These are phyloP conservation scores for Vigna unguiculata DNA, from an alignment of 306 rosid genomes.

Conservation along the genomic window DNA sequence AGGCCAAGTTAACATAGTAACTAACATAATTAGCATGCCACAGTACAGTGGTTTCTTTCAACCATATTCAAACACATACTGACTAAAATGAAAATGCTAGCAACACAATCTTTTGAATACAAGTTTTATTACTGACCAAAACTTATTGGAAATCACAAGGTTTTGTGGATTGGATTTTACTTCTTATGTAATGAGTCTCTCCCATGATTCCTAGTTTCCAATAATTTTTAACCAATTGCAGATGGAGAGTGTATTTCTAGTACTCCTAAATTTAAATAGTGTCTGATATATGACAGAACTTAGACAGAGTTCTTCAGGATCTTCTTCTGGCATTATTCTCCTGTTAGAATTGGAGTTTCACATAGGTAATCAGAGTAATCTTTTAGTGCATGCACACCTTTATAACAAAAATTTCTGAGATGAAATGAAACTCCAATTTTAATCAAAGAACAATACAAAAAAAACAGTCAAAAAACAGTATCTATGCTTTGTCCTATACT, in stretches of 20 bases:
- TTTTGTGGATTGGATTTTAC: not conserved
- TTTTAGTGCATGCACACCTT: not conserved
- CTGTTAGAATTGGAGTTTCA: not conserved
- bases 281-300: not conserved
- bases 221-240: not conserved
- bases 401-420: not conserved
- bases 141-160: not conserved
- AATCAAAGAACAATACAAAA: not conserved
- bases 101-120: not conserved
- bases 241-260: not conserved
- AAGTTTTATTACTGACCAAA: not conserved
- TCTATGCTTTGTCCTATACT: not conserved
- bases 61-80: constrained; percentile 4
- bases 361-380: not conserved
- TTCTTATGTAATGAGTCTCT: not conserved
- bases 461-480: not conserved
- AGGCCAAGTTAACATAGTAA: not conserved
- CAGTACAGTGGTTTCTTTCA: not conserved
- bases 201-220: not conserved
- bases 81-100: not conserved
- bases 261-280: too few species aligned
- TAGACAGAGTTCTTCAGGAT: not conserved
- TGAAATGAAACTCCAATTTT: not conserved
- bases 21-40: not conserved
- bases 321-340: not conserved